phyloP scores from a whole-genome alignment of 257 asterid species.

The Solanum raphanifolium region DNA sequence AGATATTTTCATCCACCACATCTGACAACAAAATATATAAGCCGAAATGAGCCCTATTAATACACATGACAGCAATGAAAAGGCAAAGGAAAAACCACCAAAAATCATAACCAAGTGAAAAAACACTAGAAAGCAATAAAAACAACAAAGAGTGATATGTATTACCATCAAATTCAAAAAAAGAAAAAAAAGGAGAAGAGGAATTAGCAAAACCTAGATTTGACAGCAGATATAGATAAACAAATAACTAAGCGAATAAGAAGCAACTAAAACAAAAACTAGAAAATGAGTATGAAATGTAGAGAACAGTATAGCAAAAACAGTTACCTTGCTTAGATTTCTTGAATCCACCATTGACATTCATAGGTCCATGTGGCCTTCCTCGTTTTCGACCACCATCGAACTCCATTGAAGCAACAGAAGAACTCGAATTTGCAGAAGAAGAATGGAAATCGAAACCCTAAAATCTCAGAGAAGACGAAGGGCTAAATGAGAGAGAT shows the following conservation, averaged over 20 bases:
- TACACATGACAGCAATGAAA: background rate
- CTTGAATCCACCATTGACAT: constrained; percentile 57
- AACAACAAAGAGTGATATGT: background rate
- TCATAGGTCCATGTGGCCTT: constrained; percentile 35
- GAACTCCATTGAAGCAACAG: constrained; percentile 31
- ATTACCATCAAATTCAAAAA: background rate
- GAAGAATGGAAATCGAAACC: background rate
- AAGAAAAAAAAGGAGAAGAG: background rate
- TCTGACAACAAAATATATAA: background rate
- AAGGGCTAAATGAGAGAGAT: background rate
- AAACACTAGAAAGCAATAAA: background rate
- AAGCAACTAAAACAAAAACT: background rate
- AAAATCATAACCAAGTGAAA: background rate
- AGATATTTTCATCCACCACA: background rate
- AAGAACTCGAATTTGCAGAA: background rate
- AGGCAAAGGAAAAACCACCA: background rate
- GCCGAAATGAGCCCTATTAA: background rate
- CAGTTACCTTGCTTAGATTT: constrained; percentile 41
- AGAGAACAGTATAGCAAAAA: background rate
- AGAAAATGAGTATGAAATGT: background rate
- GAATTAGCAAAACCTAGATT: constrained; percentile 5
- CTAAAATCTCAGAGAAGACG: background rate
- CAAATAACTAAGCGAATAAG: background rate
- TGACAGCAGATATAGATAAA: background rate
- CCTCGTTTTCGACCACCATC: constrained; percentile 49